Evolutionary conservation across 768 basidiomycete species (phyloP).

Genomic region (Galerina marginata): DNA sequence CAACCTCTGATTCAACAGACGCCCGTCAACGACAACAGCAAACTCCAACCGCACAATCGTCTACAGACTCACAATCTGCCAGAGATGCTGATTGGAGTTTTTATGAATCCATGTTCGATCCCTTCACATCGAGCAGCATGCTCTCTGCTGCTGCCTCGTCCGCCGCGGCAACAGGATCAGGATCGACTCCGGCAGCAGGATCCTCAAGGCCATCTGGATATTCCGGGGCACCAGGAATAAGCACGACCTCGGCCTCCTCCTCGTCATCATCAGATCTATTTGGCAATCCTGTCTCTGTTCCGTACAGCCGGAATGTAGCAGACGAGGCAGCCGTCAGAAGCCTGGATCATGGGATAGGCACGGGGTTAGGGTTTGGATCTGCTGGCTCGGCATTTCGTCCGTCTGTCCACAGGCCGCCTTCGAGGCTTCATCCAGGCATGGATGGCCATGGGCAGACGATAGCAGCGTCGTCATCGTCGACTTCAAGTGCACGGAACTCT

Average conservation of each 20-base stretch:
- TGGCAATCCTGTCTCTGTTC: neutral
- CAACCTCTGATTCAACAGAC: too few species aligned
- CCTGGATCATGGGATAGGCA: slow-evolving; percentile 8
- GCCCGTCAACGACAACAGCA: neutral
- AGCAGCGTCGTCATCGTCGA: too few species aligned
- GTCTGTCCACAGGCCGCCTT: too few species aligned
- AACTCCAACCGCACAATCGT: neutral
- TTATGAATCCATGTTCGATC: too few species aligned
- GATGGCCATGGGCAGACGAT: too few species aligned
- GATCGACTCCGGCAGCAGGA: neutral
- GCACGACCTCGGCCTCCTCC: neutral
- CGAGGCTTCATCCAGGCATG: too few species aligned
- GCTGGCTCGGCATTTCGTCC: neutral
- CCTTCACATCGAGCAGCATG: neutral
- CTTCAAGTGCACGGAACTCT: too few species aligned
- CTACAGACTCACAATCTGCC: neutral
- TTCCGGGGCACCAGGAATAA: too few species aligned
- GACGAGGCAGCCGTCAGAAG: slow-evolving; percentile 10
- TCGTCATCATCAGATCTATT: neutral
- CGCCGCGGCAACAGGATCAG: neutral
- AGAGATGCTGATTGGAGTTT: neutral
- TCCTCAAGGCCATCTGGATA: neutral
- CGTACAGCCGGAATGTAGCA: slow-evolving; percentile 1
- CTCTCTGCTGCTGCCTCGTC: neutral
- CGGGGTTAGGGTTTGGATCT: slow-evolving; percentile 11